Base-by-base conservation (phyloP, 2,329 filamentous ascomycete genomes). In the Monilinia aucupariae region DNA sequence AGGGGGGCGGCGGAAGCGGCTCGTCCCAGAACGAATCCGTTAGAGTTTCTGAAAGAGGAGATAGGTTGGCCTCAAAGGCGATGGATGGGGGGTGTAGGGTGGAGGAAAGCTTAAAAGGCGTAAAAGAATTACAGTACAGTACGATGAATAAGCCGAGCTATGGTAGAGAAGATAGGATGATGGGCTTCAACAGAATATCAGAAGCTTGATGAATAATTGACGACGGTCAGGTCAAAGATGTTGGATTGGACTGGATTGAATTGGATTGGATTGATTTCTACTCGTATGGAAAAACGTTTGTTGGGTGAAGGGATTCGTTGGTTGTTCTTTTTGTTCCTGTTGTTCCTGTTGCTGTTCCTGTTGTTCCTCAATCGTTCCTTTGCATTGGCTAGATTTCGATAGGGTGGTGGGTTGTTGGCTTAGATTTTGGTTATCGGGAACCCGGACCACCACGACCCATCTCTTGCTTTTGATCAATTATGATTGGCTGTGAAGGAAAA, bases 341-440 rank as follows among this genome's bases (percentile, higher is more conserved):
- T 8, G 20, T n/a, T 43, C 15, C 17, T 7, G 7, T n/a, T 45
- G 20, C n/a, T 34, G 39, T 34, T 47, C 49, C 49, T 51, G 17
- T 34, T 56, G 27, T 56, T 37, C n/a, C n/a, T n/a, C 41, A 17
- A 22, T 25, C n/a, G 41, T 47, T 58, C 41, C 30, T 47, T 58
- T 58, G 39, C 43, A 55, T 55, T 41, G 54, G n/a, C 8, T 39
- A 15, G 37, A 7, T 20, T 9, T n/a, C 20, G 7, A n/a, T 45
- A 17, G 17, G 17, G 20, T 45, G 30, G 37, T 55, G 43, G 53
- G 41, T 58, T 34, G 5, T 25, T 39, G 10, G 32, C 27, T 43
- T 43, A 41, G 54, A 34, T 56, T 34, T 47, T 47, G 53, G n/a
- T 45, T 45, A 56, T 56, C 53, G 39, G 53, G 27, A 47, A 34